A percentile compares a stretch with the other conserved stretches of the same genome.
phyloP scores from a whole-genome alignment of 2,329 filamentous ascomycete species.

The Botryotinia narcissicola region DNA sequence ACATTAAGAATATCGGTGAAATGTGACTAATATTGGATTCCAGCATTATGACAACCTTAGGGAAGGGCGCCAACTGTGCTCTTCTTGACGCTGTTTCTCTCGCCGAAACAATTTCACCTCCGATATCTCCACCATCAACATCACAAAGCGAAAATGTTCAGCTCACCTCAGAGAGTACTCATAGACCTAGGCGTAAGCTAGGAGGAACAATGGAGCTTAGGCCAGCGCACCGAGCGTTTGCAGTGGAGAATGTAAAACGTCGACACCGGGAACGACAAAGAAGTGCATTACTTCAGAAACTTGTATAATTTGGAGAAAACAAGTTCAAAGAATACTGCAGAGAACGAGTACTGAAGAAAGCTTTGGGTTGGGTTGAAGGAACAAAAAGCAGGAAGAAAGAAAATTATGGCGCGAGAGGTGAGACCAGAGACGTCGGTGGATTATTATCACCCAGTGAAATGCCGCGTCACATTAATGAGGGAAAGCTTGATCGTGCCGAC shows the following conservation, averaged over 20 bases:
- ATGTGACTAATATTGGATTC: conserved; percentile 12
- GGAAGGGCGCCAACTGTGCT: conserved; percentile 36
- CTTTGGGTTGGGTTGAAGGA: conserved; percentile 29
- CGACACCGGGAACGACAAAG: conserved; percentile 31
- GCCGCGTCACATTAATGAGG: not conserved
- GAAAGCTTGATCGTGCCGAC: not conserved
- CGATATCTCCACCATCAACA: not conserved
- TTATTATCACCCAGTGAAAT: not conserved
- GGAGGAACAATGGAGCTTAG: conserved; percentile 9
- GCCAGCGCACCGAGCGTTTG: conserved; percentile 23
- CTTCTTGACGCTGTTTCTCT: conserved; percentile 34
- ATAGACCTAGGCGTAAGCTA: not conserved
- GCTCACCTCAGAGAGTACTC: not conserved
- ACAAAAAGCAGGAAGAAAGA: conserved; percentile 15
- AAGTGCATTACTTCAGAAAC: conserved; percentile 30
- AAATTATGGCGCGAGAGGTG: conserved; percentile 14
- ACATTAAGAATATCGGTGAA: not conserved
- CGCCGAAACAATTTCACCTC: conserved; percentile 25
- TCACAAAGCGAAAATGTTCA: not conserved
- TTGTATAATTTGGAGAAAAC: conserved; percentile 33
- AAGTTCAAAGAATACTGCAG: conserved; percentile 31
- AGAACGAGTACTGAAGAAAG: conserved; percentile 29
- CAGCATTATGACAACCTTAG: conserved; percentile 34
- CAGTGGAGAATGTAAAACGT: conserved; percentile 31
- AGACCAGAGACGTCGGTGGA: conserved; percentile 18